phyloP scores from a whole-genome alignment of 768 basidiomycete genomes.

The Sporobolomyces phaffii region DNA sequence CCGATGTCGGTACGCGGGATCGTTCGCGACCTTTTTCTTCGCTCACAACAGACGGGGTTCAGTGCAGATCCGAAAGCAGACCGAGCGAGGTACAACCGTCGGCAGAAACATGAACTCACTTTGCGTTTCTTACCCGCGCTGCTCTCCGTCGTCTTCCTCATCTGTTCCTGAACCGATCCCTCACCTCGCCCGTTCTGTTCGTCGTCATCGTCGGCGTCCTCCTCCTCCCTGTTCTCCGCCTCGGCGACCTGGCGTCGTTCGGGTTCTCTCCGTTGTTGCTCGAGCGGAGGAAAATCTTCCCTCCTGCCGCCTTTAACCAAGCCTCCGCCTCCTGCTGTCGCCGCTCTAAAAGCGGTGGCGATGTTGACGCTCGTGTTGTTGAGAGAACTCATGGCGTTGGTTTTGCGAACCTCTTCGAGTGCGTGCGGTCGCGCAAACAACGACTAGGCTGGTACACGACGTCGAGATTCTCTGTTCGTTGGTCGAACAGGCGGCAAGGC shows the following conservation, averaged over 20 bases:
- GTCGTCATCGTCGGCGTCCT: not conserved
- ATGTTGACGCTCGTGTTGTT: constrained; percentile 73
- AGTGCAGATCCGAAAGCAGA: not conserved
- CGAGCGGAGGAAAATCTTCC: constrained; percentile 15
- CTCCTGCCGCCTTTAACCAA: constrained; percentile 7
- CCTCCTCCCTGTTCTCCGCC: not conserved
- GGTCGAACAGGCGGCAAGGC: not conserved
- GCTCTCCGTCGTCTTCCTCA: not conserved
- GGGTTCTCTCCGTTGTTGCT: not conserved
- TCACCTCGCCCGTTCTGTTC: not conserved
- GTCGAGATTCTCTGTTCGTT: too few species aligned
- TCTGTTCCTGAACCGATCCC: too few species aligned
- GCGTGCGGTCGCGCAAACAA: too few species aligned
- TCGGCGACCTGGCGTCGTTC: not conserved
- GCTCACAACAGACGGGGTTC: too few species aligned
- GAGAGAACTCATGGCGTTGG: constrained; percentile 5
- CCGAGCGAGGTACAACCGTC: not conserved
- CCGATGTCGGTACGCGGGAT: constrained; percentile 7
- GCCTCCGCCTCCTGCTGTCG: constrained; percentile 47
- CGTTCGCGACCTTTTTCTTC: constrained; percentile 16
- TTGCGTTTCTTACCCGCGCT: constrained; percentile 31
- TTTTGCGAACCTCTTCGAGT: too few species aligned
- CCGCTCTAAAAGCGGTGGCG: constrained; percentile 71
- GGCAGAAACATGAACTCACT: constrained; percentile 1
- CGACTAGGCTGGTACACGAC: too few species aligned